Evolutionary conservation across 108 stramenopile genomes (phyloP).

Genomic region (Epipyxis sp.): DNA sequence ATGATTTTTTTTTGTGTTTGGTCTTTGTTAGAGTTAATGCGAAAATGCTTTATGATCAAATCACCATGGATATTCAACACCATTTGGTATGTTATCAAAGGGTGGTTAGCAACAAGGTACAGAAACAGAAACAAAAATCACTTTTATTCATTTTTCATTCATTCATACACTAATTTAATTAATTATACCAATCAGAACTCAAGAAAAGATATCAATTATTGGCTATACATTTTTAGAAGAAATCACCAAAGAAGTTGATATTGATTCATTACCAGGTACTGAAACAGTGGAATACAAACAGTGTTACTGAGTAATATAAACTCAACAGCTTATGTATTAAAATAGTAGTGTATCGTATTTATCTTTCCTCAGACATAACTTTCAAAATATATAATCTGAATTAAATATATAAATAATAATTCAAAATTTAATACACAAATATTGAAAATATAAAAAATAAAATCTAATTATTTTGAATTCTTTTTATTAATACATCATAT

Average conservation of each 20-base stretch:
- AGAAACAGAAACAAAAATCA: background rate
- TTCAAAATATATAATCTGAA: no score
- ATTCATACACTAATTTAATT: background rate
- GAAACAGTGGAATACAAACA: no score
- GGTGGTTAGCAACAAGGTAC: slow-evolving; percentile 12
- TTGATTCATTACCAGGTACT: background rate
- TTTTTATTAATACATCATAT: no score
- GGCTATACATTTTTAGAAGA: background rate
- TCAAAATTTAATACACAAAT: no score
- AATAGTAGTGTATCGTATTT: no score
- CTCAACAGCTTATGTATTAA: no score
- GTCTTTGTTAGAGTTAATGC: slow-evolving; percentile 11
- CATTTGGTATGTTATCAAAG: slow-evolving; percentile 20
- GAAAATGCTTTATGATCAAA: slow-evolving; percentile 27
- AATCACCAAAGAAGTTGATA: background rate
- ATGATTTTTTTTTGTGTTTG: background rate
- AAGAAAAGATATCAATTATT: background rate
- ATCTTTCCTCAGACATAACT: no score
- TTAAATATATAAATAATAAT: no score
- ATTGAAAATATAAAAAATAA: no score
- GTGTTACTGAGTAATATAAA: no score
- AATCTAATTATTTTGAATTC: no score
- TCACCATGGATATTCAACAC: slow-evolving; percentile 32
- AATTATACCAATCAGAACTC: no score
- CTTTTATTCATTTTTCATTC: background rate